phyloP scores from a whole-genome alignment of 371 early-diverging fungal species.

The Rhizopus delemar region DNA sequence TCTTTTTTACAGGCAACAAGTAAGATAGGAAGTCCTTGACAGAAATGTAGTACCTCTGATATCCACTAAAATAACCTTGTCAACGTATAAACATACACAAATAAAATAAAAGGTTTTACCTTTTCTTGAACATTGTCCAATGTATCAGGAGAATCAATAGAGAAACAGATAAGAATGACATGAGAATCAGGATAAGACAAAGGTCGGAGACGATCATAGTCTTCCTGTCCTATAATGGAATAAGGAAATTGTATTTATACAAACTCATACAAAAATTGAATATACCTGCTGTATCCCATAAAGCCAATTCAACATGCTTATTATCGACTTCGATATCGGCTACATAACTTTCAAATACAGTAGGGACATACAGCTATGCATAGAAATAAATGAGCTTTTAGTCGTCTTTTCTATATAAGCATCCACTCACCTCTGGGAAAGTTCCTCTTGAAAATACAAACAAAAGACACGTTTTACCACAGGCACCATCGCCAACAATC shows the following conservation, averaged over 20 bases:
- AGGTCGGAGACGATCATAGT: conserved; percentile 90
- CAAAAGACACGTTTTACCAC: conserved; percentile 96
- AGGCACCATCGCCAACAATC: conserved; percentile 97
- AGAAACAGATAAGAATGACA: conserved; percentile 85
- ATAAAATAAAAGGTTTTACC: conserved; percentile 28
- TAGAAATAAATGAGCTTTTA: neutral
- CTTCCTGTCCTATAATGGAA: conserved; percentile 71
- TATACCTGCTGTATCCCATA: conserved; percentile 98
- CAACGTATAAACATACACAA: neutral
- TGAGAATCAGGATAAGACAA: conserved; percentile 91
- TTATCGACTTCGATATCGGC: conserved; percentile 81
- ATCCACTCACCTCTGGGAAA: conserved; percentile 81
- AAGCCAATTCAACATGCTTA: conserved; percentile 51
- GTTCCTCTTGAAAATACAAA: conserved; percentile 91
- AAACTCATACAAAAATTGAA: neutral
- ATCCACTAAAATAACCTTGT: conserved; percentile 72
- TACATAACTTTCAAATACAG: conserved; percentile 96
- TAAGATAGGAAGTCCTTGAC: conserved; percentile 82
- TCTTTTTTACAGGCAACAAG: conserved; percentile 92
- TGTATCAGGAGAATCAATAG: conserved; percentile 85
- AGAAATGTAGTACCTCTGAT: conserved; percentile 88
- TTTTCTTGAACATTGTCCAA: conserved; percentile 83
- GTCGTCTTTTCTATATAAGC: conserved; percentile 10
- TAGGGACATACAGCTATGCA: conserved; percentile 78
- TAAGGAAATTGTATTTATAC: too few species aligned